phyloP scores from a whole-genome alignment of 768 basidiomycete genomes.

The Xerocomellus intermedius region DNA sequence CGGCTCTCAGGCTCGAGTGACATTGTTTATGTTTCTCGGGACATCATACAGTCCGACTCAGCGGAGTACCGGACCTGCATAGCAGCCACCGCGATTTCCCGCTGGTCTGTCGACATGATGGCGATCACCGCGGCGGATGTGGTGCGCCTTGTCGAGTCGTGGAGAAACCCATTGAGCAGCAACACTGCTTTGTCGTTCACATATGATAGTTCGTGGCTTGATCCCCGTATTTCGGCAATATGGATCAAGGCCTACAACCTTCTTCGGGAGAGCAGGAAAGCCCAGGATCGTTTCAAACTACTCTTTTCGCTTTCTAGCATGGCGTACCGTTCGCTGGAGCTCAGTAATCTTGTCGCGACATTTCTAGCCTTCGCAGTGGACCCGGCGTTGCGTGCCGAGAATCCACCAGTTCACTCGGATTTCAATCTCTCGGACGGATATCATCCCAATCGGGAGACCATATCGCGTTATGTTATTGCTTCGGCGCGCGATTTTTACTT shows the following conservation, averaged over 20 bases:
- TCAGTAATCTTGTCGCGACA: conserved; percentile 16
- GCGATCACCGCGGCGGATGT: background rate
- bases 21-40: conserved; percentile 8
- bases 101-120: background rate
- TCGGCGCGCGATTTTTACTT: background rate
- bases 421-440: background rate
- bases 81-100: background rate
- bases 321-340: conserved; percentile 17
- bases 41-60: background rate
- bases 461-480: background rate
- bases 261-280: conserved; percentile 11
- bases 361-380: conserved; percentile 31
- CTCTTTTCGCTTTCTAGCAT: conserved; percentile 32
- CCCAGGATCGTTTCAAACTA: conserved; percentile 9
- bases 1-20: conserved; percentile 1
- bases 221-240: conserved; percentile 7
- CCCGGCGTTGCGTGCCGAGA: background rate
- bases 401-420: conserved; percentile 5
- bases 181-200: background rate
- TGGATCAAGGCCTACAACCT: conserved; percentile 31
- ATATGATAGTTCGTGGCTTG: conserved; percentile 29
- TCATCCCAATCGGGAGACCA: background rate
- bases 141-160: background rate
- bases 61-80: conserved; percentile 6
- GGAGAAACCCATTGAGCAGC: background rate